Evolutionary conservation across 2,329 filamentous ascomycete species (phyloP), one percentile per base, ranked within the genome.

Genomic region (Aspergillus arachidicola): DNA sequence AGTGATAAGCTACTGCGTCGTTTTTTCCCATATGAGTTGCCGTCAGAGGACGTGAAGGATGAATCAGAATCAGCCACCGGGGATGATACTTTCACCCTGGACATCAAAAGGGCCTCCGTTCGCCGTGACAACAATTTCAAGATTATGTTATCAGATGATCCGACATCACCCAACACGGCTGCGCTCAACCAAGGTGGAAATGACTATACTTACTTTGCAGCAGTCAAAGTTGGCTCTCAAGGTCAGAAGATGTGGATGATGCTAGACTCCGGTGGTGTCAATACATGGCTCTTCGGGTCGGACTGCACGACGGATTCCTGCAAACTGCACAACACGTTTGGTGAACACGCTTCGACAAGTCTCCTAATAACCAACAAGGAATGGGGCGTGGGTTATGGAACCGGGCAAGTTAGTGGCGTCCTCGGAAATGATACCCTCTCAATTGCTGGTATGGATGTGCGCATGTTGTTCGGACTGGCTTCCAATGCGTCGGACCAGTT

Each of bases 231-330:
- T 63, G 85, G 85, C 4, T 81, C 80, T 16, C 77, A 81, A 63
- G 77, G 79, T 43, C 77, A 84, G 68, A 76, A 80, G 53, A 84
- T 86, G 76, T 82, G 82, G 72, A 78, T 87, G 73, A 73, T 86
- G 59, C 70, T 87, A 16, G 85, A 87, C 70, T 84, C 84, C 0
- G 85, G 84, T 9, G 83, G 84, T 16, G 81, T 83, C 21, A 92
- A 91, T 62, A 93, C 89, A 14, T 97, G 93, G 93, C 87, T 96
- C 23, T 95, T 95, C 87, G 86, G 89, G 34, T 82, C 87, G 19
- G 80, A 84, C 60, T 97, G 93, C 80, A 83, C 76, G 19, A 87
- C 87, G 3, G 76, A 83, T 28, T 86, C 91, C 5, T 97, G 93
- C 75, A 74, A 78, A 34, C 81, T 83, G 68, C 93, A 96, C 75